Conservation (phyloP, 148 eudicot species). For the Amaranthus cruentus region DNA sequence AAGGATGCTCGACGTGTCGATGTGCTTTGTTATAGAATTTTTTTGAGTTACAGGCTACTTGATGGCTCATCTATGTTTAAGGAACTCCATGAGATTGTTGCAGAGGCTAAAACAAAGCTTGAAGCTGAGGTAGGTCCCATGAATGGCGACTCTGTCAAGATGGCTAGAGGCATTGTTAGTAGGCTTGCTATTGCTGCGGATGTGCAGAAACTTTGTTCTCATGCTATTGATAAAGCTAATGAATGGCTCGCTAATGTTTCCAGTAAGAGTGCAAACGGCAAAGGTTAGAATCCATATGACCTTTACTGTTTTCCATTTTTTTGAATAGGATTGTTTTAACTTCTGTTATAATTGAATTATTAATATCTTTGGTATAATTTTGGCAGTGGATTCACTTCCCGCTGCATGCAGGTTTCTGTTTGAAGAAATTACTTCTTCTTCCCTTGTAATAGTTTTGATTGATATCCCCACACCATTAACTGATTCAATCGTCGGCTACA, state of each 20-base stretch:
- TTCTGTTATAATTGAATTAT: not conserved
- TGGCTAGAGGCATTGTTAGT: slow-evolving; percentile 75
- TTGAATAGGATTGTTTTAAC: not conserved
- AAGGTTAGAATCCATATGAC: slow-evolving; percentile 37
- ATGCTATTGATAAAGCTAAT: slow-evolving; percentile 73
- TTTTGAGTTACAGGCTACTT: slow-evolving; percentile 68
- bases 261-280: slow-evolving; percentile 23
- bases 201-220: slow-evolving; percentile 74
- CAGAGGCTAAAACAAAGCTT: slow-evolving; percentile 61
- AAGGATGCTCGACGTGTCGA: slow-evolving; percentile 85
- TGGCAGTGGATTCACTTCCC: slow-evolving; percentile 84
- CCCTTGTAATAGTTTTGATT: slow-evolving; percentile 57
- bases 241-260: slow-evolving; percentile 51
- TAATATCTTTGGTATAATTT: slow-evolving; percentile 15
- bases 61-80: slow-evolving; percentile 69
- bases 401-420: slow-evolving; percentile 87
- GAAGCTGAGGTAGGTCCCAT: slow-evolving; percentile 84
- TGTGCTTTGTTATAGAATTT: slow-evolving; percentile 72
- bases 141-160: slow-evolving; percentile 56
- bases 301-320: not conserved
- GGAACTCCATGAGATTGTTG: slow-evolving; percentile 64
- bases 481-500: slow-evolving; percentile 64
- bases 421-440: slow-evolving; percentile 74
- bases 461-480: slow-evolving; percentile 45
- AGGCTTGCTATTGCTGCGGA: slow-evolving; percentile 70